Percentiles rank a stretch among this genome's conserved stretches.
These are phyloP conservation scores for Boletus fagicola DNA, from an alignment of 768 basidiomycete species.

Conservation along the genomic window DNA sequence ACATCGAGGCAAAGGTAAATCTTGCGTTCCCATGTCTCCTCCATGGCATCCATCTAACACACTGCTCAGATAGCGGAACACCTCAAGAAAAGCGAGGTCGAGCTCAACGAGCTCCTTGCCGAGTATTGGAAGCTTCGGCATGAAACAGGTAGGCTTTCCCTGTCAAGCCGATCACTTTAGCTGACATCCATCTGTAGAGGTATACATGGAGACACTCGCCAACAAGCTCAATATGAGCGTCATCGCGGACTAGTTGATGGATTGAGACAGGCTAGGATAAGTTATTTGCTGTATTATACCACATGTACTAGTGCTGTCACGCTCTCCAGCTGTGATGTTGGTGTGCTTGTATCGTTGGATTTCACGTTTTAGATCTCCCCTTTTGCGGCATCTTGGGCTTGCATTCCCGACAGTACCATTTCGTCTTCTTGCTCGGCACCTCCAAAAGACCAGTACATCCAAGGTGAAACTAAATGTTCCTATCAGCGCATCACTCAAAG, in stretches of 20 bases:
- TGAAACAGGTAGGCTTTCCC: constrained; percentile 55
- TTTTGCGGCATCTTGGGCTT: constrained; percentile 35
- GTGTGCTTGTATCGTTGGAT: not conserved
- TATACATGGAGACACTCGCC: constrained; percentile 84
- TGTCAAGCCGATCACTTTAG: not conserved
- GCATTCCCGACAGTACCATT: constrained; percentile 77
- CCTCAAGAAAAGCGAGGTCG: constrained; percentile 67
- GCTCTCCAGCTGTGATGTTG: not conserved
- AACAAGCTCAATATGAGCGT: constrained; percentile 71
- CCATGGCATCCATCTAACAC: not conserved
- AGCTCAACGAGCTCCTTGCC: constrained; percentile 75
- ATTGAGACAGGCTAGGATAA: constrained; percentile 1
- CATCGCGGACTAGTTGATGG: constrained; percentile 19
- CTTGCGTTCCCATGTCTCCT: not conserved
- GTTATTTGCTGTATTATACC: constrained; percentile 21
- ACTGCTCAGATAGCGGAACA: constrained; percentile 70
- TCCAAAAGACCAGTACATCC: constrained; percentile 60
- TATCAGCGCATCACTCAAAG: not conserved
- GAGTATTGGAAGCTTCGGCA: constrained; percentile 84
- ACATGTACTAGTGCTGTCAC: constrained; percentile 9
- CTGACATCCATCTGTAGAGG: constrained; percentile 44
- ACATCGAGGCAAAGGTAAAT: constrained; percentile 61
- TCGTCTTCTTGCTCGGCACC: constrained; percentile 51
- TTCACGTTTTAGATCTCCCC: constrained; percentile 32
- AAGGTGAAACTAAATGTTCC: constrained; percentile 60